Percentiles rank a stretch among this genome's conserved stretches.
These are phyloP conservation scores for Solanum hybrid DNA, from an alignment of 305 asterid genomes.

Conservation along the genomic window DNA sequence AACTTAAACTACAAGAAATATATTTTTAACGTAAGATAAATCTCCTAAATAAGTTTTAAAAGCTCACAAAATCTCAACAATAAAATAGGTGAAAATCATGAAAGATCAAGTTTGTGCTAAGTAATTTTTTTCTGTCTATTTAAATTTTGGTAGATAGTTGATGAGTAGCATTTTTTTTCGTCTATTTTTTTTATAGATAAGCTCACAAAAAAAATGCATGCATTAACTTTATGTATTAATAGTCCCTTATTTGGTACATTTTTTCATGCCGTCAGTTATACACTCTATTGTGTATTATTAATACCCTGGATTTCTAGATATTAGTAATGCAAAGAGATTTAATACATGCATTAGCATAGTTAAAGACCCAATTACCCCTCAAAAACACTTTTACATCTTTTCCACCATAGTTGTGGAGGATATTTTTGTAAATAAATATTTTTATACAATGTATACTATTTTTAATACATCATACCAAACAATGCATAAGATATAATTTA, in stretches of 20 bases:
- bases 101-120: background rate
- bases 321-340: background rate
- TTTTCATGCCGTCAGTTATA: too few species aligned
- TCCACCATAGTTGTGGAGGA: too few species aligned
- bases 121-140: background rate
- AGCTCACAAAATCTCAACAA: background rate
- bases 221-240: too few species aligned
- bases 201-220: too few species aligned
- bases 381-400: background rate
- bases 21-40: background rate
- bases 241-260: too few species aligned
- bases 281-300: too few species aligned
- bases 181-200: background rate
- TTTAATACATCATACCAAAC: rapidly evolving
- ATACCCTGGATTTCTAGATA: background rate
- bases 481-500: too few species aligned
- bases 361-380: background rate
- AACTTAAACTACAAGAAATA: background rate
- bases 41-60: background rate
- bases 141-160: background rate
- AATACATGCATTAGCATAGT: background rate
- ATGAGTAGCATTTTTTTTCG: background rate
- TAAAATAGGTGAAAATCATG: background rate
- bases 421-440: too few species aligned
- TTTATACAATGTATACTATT: too few species aligned